Base-by-base conservation (phyloP, 495 filamentous ascomycete species). In the Neurospora discreta region DNA sequence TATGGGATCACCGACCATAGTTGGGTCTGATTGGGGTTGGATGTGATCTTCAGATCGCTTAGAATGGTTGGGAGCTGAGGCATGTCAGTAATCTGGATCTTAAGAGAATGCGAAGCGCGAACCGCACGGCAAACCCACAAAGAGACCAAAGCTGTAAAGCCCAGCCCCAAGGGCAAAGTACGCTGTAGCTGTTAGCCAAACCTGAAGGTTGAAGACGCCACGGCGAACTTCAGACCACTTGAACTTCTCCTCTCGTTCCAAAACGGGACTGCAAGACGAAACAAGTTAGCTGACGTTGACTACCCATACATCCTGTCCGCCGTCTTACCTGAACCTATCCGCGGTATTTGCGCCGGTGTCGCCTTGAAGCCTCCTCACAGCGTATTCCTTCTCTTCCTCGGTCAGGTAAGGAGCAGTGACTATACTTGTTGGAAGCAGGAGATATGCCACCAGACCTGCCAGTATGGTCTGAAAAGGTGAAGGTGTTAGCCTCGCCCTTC, bases 11-110 rank as follows among this genome's bases (percentile, higher is more conserved):
- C 88, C 5, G 89, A 88, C 79, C 90, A 86, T 0, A 92, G 82
- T 72, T 92, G 90, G 4, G 88, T 87, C 74, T 90, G 77, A 41
- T 89, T 87, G 20, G 88, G 79, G 8, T 87, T 85, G 75, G 87
- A 91, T 11, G 89, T 73, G 70, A 79, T 73, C 11, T 89, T 87
- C 16, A 92, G 78, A 16, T 86, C 85, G 68, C 86, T 84, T 79
- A 92, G 89, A 73, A 92, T 92, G 7, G 89, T 90, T 0, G 89
- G 89, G 58, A 93, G 80, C 77, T 93, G 89, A 11, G 87, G 79
- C 9, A 84, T 11, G 87, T 80, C 74, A 87, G 75, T 80, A n/a
- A 16, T n/a, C 73, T 26, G 76, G 11, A 76, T 75, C 78, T 74
- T 81, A 74, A 71, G 77, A 72, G 23, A 8, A 43, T 7, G 68